phyloP scores from a whole-genome alignment of 805 yeast species.

The Cyberlindnera amylophila region DNA sequence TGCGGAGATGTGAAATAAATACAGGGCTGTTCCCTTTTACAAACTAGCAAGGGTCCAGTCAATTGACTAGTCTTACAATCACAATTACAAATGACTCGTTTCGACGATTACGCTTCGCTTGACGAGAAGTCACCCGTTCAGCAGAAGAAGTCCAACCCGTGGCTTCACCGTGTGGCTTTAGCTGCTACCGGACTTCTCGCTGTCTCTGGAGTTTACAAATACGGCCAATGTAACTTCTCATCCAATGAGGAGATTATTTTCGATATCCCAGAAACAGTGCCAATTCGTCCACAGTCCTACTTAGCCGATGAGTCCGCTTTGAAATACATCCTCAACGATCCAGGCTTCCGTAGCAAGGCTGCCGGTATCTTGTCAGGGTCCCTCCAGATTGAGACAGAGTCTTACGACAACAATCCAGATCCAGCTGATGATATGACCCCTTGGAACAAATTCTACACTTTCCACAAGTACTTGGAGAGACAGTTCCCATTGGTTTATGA shows the following conservation, averaged over 20 bases:
- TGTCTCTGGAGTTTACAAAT: conserved; percentile 7
- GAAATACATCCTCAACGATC: conserved; percentile 14
- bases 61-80: no score
- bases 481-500: conserved; percentile 53
- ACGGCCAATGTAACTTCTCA: background rate
- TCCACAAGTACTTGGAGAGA: conserved; percentile 49
- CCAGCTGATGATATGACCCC: conserved; percentile 34
- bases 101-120: background rate
- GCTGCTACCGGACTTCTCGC: conserved; percentile 10
- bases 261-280: background rate
- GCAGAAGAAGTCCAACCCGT: background rate
- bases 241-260: background rate
- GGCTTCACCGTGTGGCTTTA: conserved; percentile 9
- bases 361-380: conserved; percentile 16
- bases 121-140: background rate
- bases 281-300: conserved; percentile 15
- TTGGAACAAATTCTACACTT: conserved; percentile 25
- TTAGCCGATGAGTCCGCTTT: conserved; percentile 9
- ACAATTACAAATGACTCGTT: background rate
- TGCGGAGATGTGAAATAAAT: no score
- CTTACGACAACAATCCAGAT: conserved; percentile 15
- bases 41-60: no score
- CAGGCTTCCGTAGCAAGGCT: conserved; percentile 10
- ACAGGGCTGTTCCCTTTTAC: no score
- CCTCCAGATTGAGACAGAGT: conserved; percentile 17